Evolutionary conservation across 1,284 basidiomycete species (phyloP).

Genomic region (Sporisorium graminicola): DNA sequence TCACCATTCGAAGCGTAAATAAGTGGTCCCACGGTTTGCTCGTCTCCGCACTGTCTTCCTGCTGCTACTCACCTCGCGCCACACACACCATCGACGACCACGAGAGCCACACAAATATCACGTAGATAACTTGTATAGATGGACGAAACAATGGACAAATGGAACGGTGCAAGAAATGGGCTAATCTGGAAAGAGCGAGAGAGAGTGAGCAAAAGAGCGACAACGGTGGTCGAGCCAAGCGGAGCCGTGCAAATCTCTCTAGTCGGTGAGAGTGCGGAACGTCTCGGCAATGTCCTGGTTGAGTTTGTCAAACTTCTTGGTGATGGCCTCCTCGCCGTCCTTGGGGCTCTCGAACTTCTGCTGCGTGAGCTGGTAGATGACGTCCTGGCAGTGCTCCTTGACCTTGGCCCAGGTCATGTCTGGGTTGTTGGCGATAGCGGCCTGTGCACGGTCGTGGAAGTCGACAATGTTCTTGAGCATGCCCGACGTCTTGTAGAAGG

Average conservation of each 20-base stretch:
- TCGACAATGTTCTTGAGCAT: constrained; percentile 96
- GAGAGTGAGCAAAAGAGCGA: not conserved
- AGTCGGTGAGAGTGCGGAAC: constrained; percentile 67
- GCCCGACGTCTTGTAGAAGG: constrained; percentile 81
- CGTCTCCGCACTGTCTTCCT: not conserved
- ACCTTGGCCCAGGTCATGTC: constrained; percentile 94
- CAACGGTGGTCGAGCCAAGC: not conserved
- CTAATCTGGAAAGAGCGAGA: not conserved
- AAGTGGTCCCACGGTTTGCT: not conserved
- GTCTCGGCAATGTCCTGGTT: constrained; percentile 65
- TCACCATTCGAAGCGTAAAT: not conserved
- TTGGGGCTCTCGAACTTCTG: constrained; percentile 90
- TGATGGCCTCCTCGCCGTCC: constrained; percentile 67
- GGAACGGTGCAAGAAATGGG: constrained; percentile 6
- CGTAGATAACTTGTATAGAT: constrained; percentile 14
- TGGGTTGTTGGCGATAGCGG: constrained; percentile 78
- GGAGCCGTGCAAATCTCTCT: not conserved
- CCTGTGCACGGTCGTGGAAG: constrained; percentile 91
- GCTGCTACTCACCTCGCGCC: too few relatives aligned
- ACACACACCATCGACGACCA: too few relatives aligned
- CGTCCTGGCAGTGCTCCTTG: constrained; percentile 85
- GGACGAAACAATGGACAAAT: constrained; percentile 22
- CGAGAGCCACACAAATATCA: not conserved
- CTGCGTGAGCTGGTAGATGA: constrained; percentile 95
- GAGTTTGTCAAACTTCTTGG: constrained; percentile 64